Percentiles rank a stretch among this genome's conserved stretches.
Conservation (phyloP, 2,329 filamentous ascomycete species). For the Plenodomus tracheiphilus region DNA sequence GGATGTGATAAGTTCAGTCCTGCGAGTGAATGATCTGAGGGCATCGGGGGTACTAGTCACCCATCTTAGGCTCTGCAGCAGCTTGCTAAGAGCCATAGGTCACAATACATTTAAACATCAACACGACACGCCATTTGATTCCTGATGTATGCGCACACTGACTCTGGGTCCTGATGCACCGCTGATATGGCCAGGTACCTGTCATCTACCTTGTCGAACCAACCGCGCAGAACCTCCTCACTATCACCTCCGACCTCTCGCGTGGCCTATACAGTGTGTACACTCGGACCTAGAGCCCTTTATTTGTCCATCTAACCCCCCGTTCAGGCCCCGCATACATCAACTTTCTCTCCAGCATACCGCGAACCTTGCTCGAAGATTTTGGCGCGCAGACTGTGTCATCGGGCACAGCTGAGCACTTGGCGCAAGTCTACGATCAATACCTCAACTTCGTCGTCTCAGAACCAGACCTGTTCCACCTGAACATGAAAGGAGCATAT, state of each 20-base stretch:
- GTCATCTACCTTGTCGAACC: conserved; percentile 97
- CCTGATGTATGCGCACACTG: conserved; percentile 68
- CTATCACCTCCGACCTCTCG: conserved; percentile 82
- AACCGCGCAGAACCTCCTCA: conserved; percentile 75
- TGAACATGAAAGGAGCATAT: conserved; percentile 93
- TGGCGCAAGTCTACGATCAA: conserved; percentile 92
- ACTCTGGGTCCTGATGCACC: background rate
- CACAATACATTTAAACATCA: conserved; percentile 63
- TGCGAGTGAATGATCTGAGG: conserved; percentile 89
- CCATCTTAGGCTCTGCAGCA: background rate
- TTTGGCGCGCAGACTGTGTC: conserved; percentile 87
- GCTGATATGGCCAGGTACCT: conserved; percentile 51
- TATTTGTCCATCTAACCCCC: conserved; percentile 29
- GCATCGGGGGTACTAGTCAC: conserved; percentile 68
- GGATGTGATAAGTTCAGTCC: conserved; percentile 95
- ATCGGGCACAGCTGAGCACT: conserved; percentile 82
- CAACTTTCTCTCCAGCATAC: conserved; percentile 95
- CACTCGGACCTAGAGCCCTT: background rate
- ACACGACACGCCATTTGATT: conserved; percentile 81
- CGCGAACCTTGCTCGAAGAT: conserved; percentile 87
- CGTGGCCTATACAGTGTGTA: conserved; percentile 70
- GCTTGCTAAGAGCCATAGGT: conserved; percentile 62
- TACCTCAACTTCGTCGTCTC: conserved; percentile 97
- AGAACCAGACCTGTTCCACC: conserved; percentile 91
- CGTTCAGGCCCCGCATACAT: conserved; percentile 75